phyloP scores from a whole-genome alignment of 208 protist genomes.

The Leishmania mexicana region DNA sequence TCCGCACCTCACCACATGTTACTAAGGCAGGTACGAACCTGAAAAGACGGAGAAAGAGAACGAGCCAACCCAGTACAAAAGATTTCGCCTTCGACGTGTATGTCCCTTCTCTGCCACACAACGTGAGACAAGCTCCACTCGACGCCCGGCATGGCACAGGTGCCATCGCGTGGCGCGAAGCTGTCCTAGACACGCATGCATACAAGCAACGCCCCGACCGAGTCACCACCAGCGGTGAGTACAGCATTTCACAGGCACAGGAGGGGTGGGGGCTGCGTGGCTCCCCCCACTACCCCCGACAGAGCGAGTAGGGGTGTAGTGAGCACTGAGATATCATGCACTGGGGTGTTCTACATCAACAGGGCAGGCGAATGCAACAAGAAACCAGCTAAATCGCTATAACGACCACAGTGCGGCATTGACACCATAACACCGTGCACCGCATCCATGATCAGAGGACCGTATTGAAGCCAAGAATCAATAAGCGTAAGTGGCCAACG shows the following conservation, averaged over 20 bases:
- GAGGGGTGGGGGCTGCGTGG: neutral
- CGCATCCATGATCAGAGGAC: neutral
- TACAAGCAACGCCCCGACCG: neutral
- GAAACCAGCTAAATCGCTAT: neutral
- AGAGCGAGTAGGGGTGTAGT: neutral
- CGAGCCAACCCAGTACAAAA: too few species aligned
- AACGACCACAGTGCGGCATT: neutral
- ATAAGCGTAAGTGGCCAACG: neutral
- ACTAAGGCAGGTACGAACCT: rapidly evolving
- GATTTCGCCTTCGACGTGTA: too few species aligned
- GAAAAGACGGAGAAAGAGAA: neutral
- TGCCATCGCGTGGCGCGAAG: neutral
- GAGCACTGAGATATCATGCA: neutral
- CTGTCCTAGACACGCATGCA: neutral
- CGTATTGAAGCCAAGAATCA: neutral
- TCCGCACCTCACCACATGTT: neutral
- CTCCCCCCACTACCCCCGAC: neutral
- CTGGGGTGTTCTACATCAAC: neutral
- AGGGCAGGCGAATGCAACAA: neutral
- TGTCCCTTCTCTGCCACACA: too few species aligned
- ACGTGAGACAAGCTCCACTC: neutral
- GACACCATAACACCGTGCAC: neutral
- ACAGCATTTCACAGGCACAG: neutral
- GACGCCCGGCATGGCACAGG: neutral
- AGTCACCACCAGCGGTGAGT: neutral